These are phyloP conservation scores for Sphaerulina vaccinii DNA, from an alignment of 2,329 filamentous ascomycete species.

Conservation along the genomic window DNA sequence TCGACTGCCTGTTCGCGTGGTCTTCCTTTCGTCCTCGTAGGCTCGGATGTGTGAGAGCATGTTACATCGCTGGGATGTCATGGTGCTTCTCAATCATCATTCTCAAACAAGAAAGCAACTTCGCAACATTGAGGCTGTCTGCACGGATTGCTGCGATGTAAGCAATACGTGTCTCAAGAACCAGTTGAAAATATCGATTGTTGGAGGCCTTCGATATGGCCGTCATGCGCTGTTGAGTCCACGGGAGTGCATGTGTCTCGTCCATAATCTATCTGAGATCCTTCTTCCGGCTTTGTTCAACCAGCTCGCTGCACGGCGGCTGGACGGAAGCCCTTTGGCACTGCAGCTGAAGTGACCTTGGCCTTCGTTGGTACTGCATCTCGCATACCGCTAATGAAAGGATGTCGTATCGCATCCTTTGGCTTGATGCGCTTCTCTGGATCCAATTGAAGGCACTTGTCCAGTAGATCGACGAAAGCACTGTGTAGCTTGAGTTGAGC, in stretches of 20 bases:
- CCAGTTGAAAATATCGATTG: too few species aligned
- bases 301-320: constrained; percentile 22
- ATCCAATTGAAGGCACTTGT: constrained; percentile 84
- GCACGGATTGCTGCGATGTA: too few species aligned
- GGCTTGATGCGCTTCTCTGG: constrained; percentile 90
- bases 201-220: background rate
- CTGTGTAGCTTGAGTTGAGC: constrained; percentile 74
- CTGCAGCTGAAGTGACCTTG: constrained; percentile 6
- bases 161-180: too few species aligned
- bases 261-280: too few species aligned
- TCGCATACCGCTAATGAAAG: constrained; percentile 62
- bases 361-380: constrained; percentile 19
- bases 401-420: constrained; percentile 80
- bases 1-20: too few species aligned
- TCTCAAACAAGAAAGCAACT: too few species aligned
- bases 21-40: too few species aligned
- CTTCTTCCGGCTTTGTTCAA: constrained; percentile 13
- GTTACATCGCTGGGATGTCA: too few species aligned
- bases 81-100: too few species aligned
- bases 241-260: background rate
- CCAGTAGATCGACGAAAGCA: constrained; percentile 81
- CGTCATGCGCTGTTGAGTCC: background rate
- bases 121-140: too few species aligned
- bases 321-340: constrained; percentile 18
- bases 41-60: too few species aligned